Percentiles rank a stretch among this genome's conserved stretches.
Conservation (phyloP, 768 basidiomycete genomes). For the Boletus tomentosulus region DNA sequence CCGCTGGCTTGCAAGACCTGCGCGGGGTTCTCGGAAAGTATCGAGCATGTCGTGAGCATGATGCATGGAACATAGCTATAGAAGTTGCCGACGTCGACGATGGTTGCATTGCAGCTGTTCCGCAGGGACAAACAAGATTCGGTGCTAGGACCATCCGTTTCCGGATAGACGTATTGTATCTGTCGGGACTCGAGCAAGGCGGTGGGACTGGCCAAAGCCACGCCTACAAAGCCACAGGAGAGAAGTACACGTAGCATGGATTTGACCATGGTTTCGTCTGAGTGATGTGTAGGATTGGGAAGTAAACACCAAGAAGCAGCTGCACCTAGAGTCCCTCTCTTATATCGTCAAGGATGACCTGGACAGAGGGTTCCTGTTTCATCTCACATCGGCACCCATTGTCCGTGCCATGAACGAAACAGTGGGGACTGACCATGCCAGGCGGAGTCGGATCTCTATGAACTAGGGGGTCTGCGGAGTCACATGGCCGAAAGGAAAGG, state of each 20-base stretch:
- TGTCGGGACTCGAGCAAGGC: constrained; percentile 11
- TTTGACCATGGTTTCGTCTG: not conserved
- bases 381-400: constrained; percentile 1
- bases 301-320: not conserved
- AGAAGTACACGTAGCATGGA: constrained; percentile 2
- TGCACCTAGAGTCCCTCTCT: not conserved
- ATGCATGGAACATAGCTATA: not conserved
- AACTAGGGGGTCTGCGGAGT: not conserved
- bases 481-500: not conserved
- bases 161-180: constrained; percentile 2
- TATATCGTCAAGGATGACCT: not conserved
- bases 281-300: not conserved
- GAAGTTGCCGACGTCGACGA: not conserved
- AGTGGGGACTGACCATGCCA: not conserved
- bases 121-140: constrained; percentile 13
- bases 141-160: not conserved
- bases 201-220: not conserved
- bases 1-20: not conserved
- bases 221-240: constrained; percentile 1
- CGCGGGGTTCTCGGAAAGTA: not conserved
- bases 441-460: not conserved
- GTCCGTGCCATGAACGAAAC: not conserved
- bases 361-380: not conserved
- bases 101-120: not conserved
- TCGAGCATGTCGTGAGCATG: not conserved